Evolutionary conservation across 768 basidiomycete genomes (phyloP).

Genomic region (Termitomyces sp.): DNA sequence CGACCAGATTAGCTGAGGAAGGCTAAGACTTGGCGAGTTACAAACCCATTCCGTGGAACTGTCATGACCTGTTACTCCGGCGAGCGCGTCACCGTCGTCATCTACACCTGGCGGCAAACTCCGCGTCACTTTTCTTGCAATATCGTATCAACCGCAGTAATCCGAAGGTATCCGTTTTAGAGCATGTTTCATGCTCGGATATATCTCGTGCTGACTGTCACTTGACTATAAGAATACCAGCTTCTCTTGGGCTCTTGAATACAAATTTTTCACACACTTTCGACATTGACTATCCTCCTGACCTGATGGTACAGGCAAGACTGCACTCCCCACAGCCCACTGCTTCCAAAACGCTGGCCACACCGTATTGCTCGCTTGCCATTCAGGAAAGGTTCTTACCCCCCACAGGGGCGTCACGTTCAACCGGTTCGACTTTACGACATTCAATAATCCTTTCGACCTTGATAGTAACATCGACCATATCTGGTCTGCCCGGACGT

Average conservation of each 20-base stretch:
- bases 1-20: too few species aligned
- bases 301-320: slow-evolving; percentile 35
- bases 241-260: neutral
- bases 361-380: slow-evolving; percentile 26
- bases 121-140: too few species aligned
- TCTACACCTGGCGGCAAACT: too few species aligned
- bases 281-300: slow-evolving; percentile 25
- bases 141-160: too few species aligned
- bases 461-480: slow-evolving; percentile 15
- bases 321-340: slow-evolving; percentile 22
- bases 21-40: too few species aligned
- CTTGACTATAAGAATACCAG: too few species aligned
- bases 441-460: slow-evolving; percentile 30
- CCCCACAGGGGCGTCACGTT: slow-evolving; percentile 27
- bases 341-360: slow-evolving; percentile 22
- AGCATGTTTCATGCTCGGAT: too few species aligned
- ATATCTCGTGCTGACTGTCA: neutral
- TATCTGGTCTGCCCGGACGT: slow-evolving; percentile 27
- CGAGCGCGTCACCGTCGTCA: too few species aligned
- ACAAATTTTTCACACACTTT: neutral
- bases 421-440: slow-evolving; percentile 32
- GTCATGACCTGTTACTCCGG: too few species aligned
- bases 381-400: slow-evolving; percentile 21
- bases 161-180: too few species aligned
- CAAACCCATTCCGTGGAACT: too few species aligned